Percentiles rank a stretch among this genome's conserved stretches.
Evolutionary conservation across 192 early-diverging fungal genomes (phyloP).

Genomic region (Entomortierella lignicola): DNA sequence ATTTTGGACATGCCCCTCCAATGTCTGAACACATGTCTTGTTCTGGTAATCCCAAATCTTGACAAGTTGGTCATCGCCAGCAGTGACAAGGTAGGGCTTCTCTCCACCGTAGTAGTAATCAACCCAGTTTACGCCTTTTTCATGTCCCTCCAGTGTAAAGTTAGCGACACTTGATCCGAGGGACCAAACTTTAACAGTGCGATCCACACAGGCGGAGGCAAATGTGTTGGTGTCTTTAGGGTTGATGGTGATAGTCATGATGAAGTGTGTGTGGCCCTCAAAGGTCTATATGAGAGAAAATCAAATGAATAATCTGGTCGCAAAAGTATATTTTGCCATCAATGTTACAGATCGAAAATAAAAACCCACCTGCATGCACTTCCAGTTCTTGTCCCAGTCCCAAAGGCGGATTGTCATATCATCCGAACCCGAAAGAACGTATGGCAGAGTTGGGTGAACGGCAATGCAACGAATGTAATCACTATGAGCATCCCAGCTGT

Average conservation of each 20-base stretch:
- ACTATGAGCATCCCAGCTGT: conserved; percentile 94
- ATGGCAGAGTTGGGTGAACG: conserved; percentile 95
- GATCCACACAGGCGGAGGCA: conserved; percentile 97
- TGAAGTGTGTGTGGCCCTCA: conserved; percentile 98
- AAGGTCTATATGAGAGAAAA: conserved; percentile 80
- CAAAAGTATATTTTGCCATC: too few species aligned
- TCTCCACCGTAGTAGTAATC: conserved; percentile 99
- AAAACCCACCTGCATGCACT: conserved; percentile 82
- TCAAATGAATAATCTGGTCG: background rate
- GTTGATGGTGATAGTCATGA: conserved; percentile 97
- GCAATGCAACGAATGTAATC: conserved; percentile 98
- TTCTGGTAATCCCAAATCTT: conserved; percentile 99
- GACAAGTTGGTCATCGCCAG: conserved; percentile 93
- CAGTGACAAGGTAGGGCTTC: conserved; percentile 96
- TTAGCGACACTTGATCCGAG: conserved; percentile 95
- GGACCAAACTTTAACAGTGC: conserved; percentile 98
- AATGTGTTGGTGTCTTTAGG: conserved; percentile 99
- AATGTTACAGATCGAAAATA: background rate
- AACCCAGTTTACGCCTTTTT: conserved; percentile 97
- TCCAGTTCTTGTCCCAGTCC: conserved; percentile 99
- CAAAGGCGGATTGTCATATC: conserved; percentile 98
- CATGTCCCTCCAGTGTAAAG: conserved; percentile 97
- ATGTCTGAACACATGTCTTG: conserved; percentile 98
- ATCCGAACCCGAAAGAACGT: conserved; percentile 94
- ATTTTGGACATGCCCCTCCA: conserved; percentile 98